A percentile compares a stretch with the other conserved stretches of the same genome.
Evolutionary conservation across 2,329 filamentous ascomycete genomes (phyloP).

Genomic region (Truncatella angustata): DNA sequence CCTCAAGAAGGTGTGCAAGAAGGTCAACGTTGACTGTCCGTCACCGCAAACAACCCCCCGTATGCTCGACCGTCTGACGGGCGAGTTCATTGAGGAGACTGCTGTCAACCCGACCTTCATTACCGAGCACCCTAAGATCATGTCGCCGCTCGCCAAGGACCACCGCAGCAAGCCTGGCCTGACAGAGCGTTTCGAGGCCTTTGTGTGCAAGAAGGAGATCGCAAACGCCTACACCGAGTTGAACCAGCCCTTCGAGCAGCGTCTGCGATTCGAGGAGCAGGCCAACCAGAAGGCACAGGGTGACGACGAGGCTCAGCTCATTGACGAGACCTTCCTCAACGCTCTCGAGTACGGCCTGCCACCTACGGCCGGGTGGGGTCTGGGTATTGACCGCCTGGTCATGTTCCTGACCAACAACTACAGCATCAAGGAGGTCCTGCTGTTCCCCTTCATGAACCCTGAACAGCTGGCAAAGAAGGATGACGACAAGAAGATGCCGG

Average conservation of each 20-base stretch:
- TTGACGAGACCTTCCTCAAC: conserved; percentile 94
- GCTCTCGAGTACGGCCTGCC: conserved; percentile 88
- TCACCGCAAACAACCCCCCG: conserved; percentile 89
- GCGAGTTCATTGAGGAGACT: conserved; percentile 81
- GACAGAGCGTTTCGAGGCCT: conserved; percentile 96
- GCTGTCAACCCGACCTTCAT: conserved; percentile 87
- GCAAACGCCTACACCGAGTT: conserved; percentile 97
- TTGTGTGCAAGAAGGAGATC: conserved; percentile 97
- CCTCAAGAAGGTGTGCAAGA: conserved; percentile 60
- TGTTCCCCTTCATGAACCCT: conserved; percentile 93
- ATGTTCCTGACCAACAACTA: conserved; percentile 98
- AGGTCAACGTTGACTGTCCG: conserved; percentile 86
- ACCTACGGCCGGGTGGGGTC: conserved; percentile 87
- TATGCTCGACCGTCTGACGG: conserved; percentile 93
- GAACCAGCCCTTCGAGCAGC: conserved; percentile 94
- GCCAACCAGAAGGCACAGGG: conserved; percentile 93
- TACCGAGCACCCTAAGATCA: conserved; percentile 68
- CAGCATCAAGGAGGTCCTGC: conserved; percentile 91
- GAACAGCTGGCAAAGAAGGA: conserved; percentile 13
- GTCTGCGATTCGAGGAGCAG: conserved; percentile 90
- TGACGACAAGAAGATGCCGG: conserved; percentile 1
- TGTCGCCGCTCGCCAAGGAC: conserved; percentile 96
- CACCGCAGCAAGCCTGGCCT: conserved; percentile 79
- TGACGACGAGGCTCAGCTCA: conserved; percentile 92
- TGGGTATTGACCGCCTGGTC: conserved; percentile 79